Percentiles rank a stretch among this genome's conserved stretches.
phyloP scores from a whole-genome alignment of 2,329 filamentous ascomycete genomes.

The Monosporascus sp. region DNA sequence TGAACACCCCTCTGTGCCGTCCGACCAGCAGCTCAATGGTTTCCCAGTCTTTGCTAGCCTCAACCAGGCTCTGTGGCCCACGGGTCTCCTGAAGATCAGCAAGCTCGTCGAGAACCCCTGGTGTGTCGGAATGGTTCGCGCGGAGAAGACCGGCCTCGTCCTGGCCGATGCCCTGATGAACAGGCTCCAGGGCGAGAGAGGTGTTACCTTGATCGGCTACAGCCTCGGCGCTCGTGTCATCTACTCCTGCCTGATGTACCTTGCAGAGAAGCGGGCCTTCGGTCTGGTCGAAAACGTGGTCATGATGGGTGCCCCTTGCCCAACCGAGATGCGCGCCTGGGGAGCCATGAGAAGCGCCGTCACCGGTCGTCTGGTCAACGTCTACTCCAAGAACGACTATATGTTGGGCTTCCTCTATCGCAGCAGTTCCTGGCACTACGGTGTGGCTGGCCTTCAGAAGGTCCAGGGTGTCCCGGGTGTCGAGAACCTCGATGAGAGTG shows the following conservation, averaged over 20 bases:
- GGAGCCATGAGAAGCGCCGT: conserved; percentile 72
- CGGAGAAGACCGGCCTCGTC: conserved; percentile 65
- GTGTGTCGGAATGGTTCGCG: conserved; percentile 67
- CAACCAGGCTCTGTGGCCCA: conserved; percentile 57
- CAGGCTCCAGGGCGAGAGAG: conserved; percentile 73
- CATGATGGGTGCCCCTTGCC: conserved; percentile 76
- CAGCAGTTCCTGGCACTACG: conserved; percentile 73
- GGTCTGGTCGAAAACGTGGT: conserved; percentile 80
- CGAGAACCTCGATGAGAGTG: conserved; percentile 64
- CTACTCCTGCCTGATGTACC: conserved; percentile 70
- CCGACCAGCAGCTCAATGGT: conserved; percentile 10
- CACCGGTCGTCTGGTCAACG: conserved; percentile 79
- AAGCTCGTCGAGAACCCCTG: conserved; percentile 79
- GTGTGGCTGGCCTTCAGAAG: conserved; percentile 76
- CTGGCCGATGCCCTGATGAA: conserved; percentile 80
- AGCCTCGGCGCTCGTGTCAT: conserved; percentile 78
- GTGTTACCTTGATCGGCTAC: conserved; percentile 76
- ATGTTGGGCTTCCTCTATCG: conserved; percentile 86
- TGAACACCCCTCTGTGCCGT: conserved; percentile 12
- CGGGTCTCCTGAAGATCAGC: conserved; percentile 59
- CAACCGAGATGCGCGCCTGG: conserved; percentile 69
- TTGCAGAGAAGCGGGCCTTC: conserved; percentile 75
- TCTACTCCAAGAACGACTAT: conserved; percentile 82
- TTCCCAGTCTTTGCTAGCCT: conserved; percentile 48
- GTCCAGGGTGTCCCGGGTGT: conserved; percentile 60